Base-by-base conservation (phyloP, 805 yeast genomes). In the Kodamaea sagamina region DNA sequence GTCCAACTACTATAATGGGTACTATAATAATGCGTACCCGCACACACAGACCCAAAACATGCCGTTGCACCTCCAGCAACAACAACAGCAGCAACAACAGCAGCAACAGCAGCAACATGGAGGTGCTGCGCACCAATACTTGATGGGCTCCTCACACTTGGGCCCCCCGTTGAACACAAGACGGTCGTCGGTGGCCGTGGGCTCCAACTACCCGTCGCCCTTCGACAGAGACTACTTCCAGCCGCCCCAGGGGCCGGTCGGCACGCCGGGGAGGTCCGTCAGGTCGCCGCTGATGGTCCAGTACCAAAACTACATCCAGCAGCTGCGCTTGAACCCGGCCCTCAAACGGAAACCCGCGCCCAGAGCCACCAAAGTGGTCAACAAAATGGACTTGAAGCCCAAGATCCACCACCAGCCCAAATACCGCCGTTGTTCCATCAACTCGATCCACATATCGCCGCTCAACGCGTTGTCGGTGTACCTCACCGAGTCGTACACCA, bases 391-490 rank as follows among this genome's bases (percentile, higher is more conserved):
- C 42, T 63, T 86, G 47, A 68, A 66, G n/a, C 95, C 95, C 0
- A 63, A 68, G 10, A 46, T 75, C 3, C 82, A 85, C 54, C 61
- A 64, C n/a, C 77, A 74, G 39, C 90, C 90, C 2, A 82, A 81
- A 62, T 84, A 77, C 54, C 68, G 93, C 49, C 68, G 93, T 44
- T 84, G 88, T 7, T 80, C 88, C 0, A 72, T 81, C 38, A 76
- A 81, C 32, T 74, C 84, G 2, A 68, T 74, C 12, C 82, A 78
- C 44, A 78, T 86, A 3, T 84, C 93, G 4, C 99, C 99, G 1
- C 72, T 87, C 17, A 71, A 77, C 44, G 96, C 96, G 0, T 68
- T 92, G 46, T 86, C 97, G 0, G 76, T 82, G 3, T 80, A 86
- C 37, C 67, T 93, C 39, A 76, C 92, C 1, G 80, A 89, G 15